A percentile compares a stretch with the other conserved stretches of the same genome.
phyloP scores from a whole-genome alignment of 441 rosid genomes.

The Pelargonium cotyledonis region DNA sequence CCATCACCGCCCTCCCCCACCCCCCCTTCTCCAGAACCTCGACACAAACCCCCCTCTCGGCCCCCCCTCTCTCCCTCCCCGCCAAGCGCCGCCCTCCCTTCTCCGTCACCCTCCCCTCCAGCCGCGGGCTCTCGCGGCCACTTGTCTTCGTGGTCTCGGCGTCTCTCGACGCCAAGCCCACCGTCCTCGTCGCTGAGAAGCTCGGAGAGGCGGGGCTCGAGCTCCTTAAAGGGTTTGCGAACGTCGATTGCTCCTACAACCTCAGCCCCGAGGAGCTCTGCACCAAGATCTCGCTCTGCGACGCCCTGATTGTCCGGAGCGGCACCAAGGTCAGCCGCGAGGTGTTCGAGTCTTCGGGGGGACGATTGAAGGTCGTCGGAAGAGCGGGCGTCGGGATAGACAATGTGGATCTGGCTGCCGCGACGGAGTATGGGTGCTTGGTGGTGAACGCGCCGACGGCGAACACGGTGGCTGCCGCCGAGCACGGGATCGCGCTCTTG shows the following conservation, averaged over 20 bases:
- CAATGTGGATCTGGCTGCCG: constrained; percentile 93
- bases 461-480: constrained; percentile 94
- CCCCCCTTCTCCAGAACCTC: too few species aligned
- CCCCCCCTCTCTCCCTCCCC: constrained; percentile 17
- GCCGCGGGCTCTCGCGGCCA: constrained; percentile 8
- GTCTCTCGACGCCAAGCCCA: constrained; percentile 32
- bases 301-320: constrained; percentile 82
- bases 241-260: constrained; percentile 75
- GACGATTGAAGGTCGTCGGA: constrained; percentile 84
- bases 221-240: constrained; percentile 51
- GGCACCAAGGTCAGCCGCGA: constrained; percentile 85
- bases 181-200: constrained; percentile 79
- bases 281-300: constrained; percentile 76
- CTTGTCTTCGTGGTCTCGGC: constrained; percentile 22
- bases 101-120: background rate
- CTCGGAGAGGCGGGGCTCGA: constrained; percentile 80
- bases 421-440: constrained; percentile 90
- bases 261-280: constrained; percentile 77
- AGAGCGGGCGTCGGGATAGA: constrained; percentile 99
- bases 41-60: too few species aligned
- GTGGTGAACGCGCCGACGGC: constrained; percentile 98
- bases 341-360: constrained; percentile 77
- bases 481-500: constrained; percentile 88
- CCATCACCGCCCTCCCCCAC: too few species aligned
- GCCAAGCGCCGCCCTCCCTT: constrained; percentile 15